Evolutionary conservation across 352 stramenopile genomes (phyloP).

Genomic region (Phytophthora multivora): DNA sequence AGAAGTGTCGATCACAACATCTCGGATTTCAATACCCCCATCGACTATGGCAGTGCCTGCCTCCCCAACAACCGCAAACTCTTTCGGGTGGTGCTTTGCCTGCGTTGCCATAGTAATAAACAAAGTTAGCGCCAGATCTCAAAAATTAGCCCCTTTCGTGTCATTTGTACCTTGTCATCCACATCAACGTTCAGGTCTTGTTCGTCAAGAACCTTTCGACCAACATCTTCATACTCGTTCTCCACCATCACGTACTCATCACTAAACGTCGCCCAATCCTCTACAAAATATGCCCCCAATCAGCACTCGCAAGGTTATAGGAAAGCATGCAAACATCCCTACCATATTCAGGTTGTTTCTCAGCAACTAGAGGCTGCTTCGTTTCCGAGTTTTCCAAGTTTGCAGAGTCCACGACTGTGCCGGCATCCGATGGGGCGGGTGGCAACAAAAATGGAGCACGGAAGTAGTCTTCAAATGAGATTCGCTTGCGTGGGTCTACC

Average conservation of each 20-base stretch:
- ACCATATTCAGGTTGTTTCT: slow-evolving; percentile 73
- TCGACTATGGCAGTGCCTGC: slow-evolving; percentile 24
- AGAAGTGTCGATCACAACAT: slow-evolving; percentile 42
- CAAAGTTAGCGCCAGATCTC: slow-evolving; percentile 5
- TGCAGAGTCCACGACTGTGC: slow-evolving; percentile 16
- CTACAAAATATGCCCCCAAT: slow-evolving; percentile 20
- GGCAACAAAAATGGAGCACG: slow-evolving; percentile 68
- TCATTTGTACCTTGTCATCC: slow-evolving; percentile 37
- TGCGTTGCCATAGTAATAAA: slow-evolving; percentile 11
- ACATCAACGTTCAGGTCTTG: slow-evolving; percentile 52
- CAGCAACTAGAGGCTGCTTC: slow-evolving; percentile 72
- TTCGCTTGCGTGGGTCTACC: slow-evolving; percentile 63
- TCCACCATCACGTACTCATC: slow-evolving; percentile 87
- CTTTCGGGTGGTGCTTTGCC: slow-evolving; percentile 26
- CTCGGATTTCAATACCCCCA: slow-evolving; percentile 33
- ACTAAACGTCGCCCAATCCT: slow-evolving; percentile 74
- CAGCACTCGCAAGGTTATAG: no score
- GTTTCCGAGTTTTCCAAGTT: slow-evolving; percentile 50
- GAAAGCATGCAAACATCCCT: neutral
- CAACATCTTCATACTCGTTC: slow-evolving; percentile 81
- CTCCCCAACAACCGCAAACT: slow-evolving; percentile 12
- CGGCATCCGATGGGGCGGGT: slow-evolving; percentile 43
- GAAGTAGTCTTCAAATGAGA: slow-evolving; percentile 86
- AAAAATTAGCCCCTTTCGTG: slow-evolving; percentile 10
- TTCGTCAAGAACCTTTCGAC: slow-evolving; percentile 67